Evolutionary conservation across 345 rosid genomes (phyloP), one percentile per base, ranked within the genome.

Genomic region (Hibiscus tridactylites): DNA sequence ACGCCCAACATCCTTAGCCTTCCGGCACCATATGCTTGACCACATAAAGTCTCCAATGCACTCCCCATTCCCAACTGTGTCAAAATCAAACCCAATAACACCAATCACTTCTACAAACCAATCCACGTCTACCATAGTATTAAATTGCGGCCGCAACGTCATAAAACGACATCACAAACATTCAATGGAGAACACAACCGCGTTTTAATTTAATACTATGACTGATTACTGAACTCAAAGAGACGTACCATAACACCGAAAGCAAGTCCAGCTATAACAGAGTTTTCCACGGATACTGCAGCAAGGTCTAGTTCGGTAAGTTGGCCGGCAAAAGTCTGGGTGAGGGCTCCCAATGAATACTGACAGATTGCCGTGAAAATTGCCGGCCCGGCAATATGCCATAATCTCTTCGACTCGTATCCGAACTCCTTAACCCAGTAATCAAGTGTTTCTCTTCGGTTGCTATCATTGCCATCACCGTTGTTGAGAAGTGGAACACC

Each of bases 21-120:
- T 49, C 97, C 97, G 0, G 97, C 97, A 31, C 98, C 98, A 58
- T 69, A 88, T 15, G 98, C 97, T 85, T 94, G 98, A 58, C 97
- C 97, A 17, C 97, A 91, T 59, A 91, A 76, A 1, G 98, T 88
- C 83, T 91, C 98, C 79, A 91, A 67, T 12, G 96, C 98, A 79
- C 98, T 91, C 33, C 97, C 97, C 97, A 90, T 90, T 31, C 98
- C 98, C 77, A 94, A 64, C 98, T 94, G 85, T 81, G 46, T 60
- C 50, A 59, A 17, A 29, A 31, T 31, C 46, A 29, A 37, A 61
- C 1, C 2, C 3, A 31, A 19, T 12, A 71, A 6, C 5, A 15
- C 37, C 56, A 3, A 13, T 52, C 35, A n/a, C 16, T 58, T 39
- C 29, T 42, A 37, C 5, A 63, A 44, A 44, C 49, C 49, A 44